A percentile compares a stretch with the other conserved stretches of the same genome.
Conservation (phyloP, 2,329 filamentous ascomycete genomes). For the Clonostachys solani region DNA sequence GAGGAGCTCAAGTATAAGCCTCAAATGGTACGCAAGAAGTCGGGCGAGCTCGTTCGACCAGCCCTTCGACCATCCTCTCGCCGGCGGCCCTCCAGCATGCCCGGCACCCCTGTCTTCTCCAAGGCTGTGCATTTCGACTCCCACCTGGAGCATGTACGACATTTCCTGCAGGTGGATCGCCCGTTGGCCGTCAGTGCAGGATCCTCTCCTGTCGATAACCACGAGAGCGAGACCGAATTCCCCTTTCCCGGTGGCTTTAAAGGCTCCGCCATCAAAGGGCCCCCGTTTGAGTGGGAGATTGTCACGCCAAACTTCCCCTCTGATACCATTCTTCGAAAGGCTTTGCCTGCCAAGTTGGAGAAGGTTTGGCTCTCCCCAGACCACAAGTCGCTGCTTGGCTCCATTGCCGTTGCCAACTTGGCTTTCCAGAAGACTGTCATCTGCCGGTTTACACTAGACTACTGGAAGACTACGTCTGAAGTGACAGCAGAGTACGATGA, state of each 20-base stretch:
- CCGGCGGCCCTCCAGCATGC: constrained; percentile 90
- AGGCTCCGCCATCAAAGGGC: constrained; percentile 29
- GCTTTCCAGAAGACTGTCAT: constrained; percentile 84
- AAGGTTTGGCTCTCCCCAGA: constrained; percentile 83
- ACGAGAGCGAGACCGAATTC: constrained; percentile 85
- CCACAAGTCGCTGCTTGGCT: constrained; percentile 81
- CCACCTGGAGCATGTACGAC: constrained; percentile 90
- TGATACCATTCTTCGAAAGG: constrained; percentile 46
- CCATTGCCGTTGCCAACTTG: constrained; percentile 80
- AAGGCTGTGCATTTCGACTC: constrained; percentile 99
- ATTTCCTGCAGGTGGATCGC: constrained; percentile 90
- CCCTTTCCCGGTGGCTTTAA: constrained; percentile 61
- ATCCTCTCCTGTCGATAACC: constrained; percentile 83
- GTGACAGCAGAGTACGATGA: constrained; percentile 83
- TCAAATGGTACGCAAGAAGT: constrained; percentile 97
- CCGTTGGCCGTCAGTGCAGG: constrained; percentile 95
- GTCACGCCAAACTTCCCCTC: constrained; percentile 76
- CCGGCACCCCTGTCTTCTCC: constrained; percentile 89
- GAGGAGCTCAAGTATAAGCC: constrained; percentile 64
- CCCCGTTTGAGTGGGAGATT: constrained; percentile 82
- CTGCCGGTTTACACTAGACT: constrained; percentile 94
- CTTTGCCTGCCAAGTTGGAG: constrained; percentile 74
- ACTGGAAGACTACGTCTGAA: constrained; percentile 98
- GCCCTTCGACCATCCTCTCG: constrained; percentile 78
- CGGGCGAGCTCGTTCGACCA: constrained; percentile 90